Evolutionary conservation across 139 green algal genomes (phyloP).

Genomic region (Closterium sp.): DNA sequence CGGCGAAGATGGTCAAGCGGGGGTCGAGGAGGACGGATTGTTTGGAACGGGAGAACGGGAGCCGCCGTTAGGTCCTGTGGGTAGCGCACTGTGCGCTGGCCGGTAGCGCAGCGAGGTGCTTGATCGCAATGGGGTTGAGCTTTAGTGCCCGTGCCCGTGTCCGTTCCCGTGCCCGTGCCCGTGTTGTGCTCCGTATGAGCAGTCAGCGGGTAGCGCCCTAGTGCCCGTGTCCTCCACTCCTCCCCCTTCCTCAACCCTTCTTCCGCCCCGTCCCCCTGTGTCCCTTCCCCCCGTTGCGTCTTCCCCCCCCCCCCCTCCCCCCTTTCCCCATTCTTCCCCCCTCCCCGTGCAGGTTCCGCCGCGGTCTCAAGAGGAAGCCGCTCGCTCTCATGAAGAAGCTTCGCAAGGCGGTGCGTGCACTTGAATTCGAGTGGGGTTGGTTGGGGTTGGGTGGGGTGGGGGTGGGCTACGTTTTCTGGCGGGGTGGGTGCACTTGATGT

Average conservation of each 20-base stretch:
- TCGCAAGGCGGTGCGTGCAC: slow-evolving; percentile 75
- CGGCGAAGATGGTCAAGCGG: no score
- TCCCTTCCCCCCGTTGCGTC: not conserved
- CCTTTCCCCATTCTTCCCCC: not conserved
- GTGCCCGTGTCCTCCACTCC: not conserved
- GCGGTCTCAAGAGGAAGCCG: slow-evolving; percentile 95
- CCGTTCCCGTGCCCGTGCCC: no score
- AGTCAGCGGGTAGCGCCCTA: no score
- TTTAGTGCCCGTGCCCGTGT: no score
- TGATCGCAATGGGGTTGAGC: no score
- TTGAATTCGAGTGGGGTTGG: not conserved
- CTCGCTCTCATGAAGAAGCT: slow-evolving; percentile 97
- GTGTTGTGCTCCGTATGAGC: no score
- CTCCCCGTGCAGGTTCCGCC: slow-evolving; percentile 66
- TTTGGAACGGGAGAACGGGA: no score
- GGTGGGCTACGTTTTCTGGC: not conserved
- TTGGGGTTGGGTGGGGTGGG: not conserved
- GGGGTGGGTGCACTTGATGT: not conserved
- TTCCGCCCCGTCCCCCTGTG: not conserved
- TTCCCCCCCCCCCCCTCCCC: no score
- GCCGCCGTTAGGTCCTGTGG: no score
- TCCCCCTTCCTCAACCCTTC: not conserved
- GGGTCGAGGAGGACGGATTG: no score
- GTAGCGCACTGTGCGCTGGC: no score
- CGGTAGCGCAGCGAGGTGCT: no score